These are phyloP conservation scores for Macrocybe gigantea DNA, from an alignment of 768 basidiomycete genomes.

Conservation along the genomic window DNA sequence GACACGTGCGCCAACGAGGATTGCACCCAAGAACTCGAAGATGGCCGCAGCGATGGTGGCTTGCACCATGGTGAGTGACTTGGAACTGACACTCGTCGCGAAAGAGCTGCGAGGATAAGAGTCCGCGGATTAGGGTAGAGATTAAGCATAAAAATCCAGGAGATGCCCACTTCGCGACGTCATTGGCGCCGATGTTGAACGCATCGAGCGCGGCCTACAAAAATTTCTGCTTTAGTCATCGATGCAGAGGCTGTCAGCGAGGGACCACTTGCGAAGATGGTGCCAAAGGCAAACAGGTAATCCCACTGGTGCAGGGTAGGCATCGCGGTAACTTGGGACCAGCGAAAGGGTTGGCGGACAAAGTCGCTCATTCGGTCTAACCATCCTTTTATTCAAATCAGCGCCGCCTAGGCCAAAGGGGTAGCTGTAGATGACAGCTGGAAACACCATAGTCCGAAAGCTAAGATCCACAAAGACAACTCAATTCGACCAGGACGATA, in stretches of 20 bases:
- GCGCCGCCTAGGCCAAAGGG: not conserved
- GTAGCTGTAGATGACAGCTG: not conserved
- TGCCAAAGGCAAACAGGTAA: slow-evolving; percentile 22
- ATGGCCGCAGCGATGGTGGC: slow-evolving; percentile 19
- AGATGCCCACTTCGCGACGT: slow-evolving; percentile 19
- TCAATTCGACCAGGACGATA: not conserved
- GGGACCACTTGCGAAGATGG: slow-evolving; percentile 11
- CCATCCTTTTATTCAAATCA: too few species aligned
- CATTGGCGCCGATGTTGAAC: slow-evolving; percentile 20
- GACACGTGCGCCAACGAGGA: slow-evolving; percentile 21
- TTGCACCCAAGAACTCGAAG: slow-evolving; percentile 20
- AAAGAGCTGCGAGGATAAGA: slow-evolving; percentile 10
- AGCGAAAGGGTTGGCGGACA: not conserved
- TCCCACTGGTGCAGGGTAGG: slow-evolving; percentile 22
- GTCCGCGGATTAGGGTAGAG: not conserved
- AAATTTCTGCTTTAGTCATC: not conserved
- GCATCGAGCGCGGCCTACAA: slow-evolving; percentile 10
- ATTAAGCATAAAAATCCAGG: not conserved
- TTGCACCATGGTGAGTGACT: slow-evolving; percentile 18
- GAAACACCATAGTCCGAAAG: not conserved
- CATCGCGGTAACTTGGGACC: slow-evolving; percentile 10
- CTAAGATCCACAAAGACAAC: not conserved
- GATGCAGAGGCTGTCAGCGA: not conserved
- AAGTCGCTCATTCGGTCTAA: too few species aligned
- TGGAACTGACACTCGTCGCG: slow-evolving; percentile 19